Base-by-base conservation (phyloP, 1,284 basidiomycete genomes). In the Cryptococcus jaspeensis region DNA sequence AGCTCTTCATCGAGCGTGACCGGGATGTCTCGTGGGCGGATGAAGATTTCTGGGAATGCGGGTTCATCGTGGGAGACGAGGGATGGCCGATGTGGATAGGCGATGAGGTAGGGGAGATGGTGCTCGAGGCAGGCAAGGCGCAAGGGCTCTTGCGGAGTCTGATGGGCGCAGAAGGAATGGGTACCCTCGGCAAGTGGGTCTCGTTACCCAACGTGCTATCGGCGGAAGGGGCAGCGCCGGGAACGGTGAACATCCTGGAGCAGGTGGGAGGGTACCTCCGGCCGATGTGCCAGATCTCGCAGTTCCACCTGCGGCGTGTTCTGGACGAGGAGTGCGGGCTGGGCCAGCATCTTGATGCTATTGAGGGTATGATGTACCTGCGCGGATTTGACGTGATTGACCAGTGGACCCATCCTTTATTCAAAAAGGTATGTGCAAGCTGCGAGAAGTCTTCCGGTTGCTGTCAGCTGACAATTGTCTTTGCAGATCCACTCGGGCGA, bases 1-100 rank as follows among this genome's bases (percentile, higher is more conserved):
- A 93, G 69, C 91, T 91, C 76, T 92, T 90, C 74, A 84, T 92
- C 52, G 84, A 88, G 65, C 62, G 84, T 81, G 67, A 89, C 82
- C 69, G 85, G 82, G 59, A 80, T 85, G 61, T 83, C 78, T n/a
- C 73, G 84, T 60, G 74, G 85, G 66, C 86, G 84, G 74, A 87
- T 83, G 6, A 78, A 41, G 88, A 91, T 60, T 91, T 91, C 68
- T 92, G 90, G 90, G 79, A 82, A 38, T 84, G 87, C 37, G 88
- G 87, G 0, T 91, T 87, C 71, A 78, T 80, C 1, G 72, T 89
- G 51, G 77, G 84, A 28, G 80, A 80, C 25, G 78, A 77, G 13
- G 61, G 73, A 38, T 70, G 71, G 69, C 65, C 72, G 18, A 62
- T 62, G 13, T 76, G 74, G 57, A 62, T 75, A 13, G 64, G 55